phyloP scores from a whole-genome alignment of 176 grass and related monocot species.

The Puccinellia tenuiflora region DNA sequence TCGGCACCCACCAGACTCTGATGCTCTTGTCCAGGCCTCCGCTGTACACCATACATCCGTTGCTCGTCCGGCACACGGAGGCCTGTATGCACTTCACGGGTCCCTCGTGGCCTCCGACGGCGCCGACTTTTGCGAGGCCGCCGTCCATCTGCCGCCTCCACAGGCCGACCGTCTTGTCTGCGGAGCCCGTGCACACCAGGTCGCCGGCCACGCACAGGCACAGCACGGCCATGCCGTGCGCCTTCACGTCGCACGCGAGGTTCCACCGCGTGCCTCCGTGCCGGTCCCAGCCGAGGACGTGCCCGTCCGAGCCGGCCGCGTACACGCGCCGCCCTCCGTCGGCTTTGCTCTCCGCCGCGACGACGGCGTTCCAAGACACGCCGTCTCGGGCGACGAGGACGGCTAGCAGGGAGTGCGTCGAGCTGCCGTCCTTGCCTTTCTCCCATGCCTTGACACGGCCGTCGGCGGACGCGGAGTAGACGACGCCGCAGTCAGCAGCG shows the following conservation, averaged over 20 bases:
- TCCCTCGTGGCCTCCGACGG: constrained; percentile 58
- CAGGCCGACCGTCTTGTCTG: constrained; percentile 68
- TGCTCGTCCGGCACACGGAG: constrained; percentile 37
- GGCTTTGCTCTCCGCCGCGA: no score
- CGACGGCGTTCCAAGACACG: no score
- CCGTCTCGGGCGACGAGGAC: no score
- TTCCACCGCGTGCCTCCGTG: constrained; percentile 35
- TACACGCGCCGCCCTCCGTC: no score
- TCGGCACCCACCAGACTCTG: constrained; percentile 89
- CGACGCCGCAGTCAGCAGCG: no score
- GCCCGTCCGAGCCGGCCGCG: constrained; percentile 68
- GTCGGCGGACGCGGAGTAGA: no score
- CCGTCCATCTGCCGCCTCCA: constrained; percentile 47
- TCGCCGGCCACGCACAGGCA: constrained; percentile 64
- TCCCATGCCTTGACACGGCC: no score
- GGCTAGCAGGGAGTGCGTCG: no score
- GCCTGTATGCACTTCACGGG: constrained; percentile 86
- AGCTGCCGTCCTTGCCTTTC: no score
- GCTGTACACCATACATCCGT: constrained; percentile 77
- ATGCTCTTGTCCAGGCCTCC: constrained; percentile 87
- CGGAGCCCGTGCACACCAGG: constrained; percentile 68
- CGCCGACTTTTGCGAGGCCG: constrained; percentile 40
- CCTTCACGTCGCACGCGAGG: constrained; percentile 55
- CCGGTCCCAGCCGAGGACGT: constrained; percentile 45
- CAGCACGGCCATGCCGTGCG: constrained; percentile 68